These are phyloP conservation scores for Trypanosoma conorhini DNA, from an alignment of 208 protist genomes.

Conservation along the genomic window DNA sequence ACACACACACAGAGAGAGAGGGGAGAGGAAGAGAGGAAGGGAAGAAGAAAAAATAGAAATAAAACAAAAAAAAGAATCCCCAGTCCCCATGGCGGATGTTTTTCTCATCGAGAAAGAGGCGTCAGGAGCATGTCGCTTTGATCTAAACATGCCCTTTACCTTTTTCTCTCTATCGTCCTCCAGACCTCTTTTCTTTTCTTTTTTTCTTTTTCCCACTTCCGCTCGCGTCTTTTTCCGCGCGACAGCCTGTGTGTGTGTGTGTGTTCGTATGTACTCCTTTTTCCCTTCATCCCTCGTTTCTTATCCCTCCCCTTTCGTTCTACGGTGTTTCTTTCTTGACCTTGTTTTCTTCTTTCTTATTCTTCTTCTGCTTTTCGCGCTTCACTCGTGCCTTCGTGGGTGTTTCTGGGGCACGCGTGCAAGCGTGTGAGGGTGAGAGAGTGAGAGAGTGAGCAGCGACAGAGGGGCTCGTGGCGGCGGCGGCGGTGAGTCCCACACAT, in stretches of 20 bases:
- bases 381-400: background rate
- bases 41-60: background rate
- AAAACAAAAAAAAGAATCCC: background rate
- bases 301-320: background rate
- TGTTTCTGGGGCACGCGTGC: background rate
- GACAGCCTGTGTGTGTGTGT: background rate
- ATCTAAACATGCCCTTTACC: too few species aligned
- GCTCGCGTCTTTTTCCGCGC: too few species aligned
- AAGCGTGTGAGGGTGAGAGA: background rate
- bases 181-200: background rate
- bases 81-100: background rate
- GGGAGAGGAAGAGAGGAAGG: background rate
- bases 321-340: background rate
- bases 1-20: background rate
- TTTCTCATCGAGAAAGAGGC: too few species aligned
- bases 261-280: background rate
- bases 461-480: background rate
- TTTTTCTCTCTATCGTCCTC: too few species aligned
- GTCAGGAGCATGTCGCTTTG: too few species aligned
- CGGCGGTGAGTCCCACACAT: background rate
- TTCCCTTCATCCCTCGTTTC: too few species aligned
- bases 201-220: background rate
- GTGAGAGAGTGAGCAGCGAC: background rate
- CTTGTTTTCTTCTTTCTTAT: slow-evolving; percentile 10
- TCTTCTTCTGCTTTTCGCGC: too few species aligned